These are phyloP conservation scores for Thielaviopsis punctulata DNA, from an alignment of 2,329 filamentous ascomycete genomes.

Conservation along the genomic window DNA sequence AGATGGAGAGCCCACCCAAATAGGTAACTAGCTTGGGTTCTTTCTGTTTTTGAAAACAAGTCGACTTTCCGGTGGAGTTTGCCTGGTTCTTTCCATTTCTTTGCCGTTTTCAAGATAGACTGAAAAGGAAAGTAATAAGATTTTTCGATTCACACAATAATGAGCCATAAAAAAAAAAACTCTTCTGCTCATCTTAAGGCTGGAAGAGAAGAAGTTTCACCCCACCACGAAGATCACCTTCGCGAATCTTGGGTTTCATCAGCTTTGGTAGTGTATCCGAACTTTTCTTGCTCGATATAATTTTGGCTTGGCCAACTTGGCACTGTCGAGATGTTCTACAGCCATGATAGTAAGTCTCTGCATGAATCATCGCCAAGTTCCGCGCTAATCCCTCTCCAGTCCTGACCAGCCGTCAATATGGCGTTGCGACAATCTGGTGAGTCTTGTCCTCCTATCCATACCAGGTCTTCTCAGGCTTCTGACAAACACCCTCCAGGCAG, in stretches of 20 bases:
- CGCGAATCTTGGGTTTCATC: not conserved
- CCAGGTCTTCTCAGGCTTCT: constrained; percentile 8
- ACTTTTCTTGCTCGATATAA: not conserved
- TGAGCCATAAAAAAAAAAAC: too few species aligned
- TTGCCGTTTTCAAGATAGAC: not conserved
- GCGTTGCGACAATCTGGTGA: constrained; percentile 88
- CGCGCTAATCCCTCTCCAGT: constrained; percentile 31
- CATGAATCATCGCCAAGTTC: not conserved
- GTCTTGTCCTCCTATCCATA: constrained; percentile 14
- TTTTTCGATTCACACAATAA: too few species aligned
- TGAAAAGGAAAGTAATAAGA: not conserved
- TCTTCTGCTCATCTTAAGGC: too few species aligned
- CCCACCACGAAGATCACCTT: too few species aligned
- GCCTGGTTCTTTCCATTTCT: not conserved
- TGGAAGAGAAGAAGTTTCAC: too few species aligned
- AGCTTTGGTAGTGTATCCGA: not conserved
- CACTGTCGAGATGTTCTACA: constrained; percentile 64
- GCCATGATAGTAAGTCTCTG: constrained; percentile 60
- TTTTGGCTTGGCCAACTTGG: not conserved
- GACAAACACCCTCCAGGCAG: constrained; percentile 40
- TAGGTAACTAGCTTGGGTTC: not conserved
- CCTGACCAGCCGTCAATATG: constrained; percentile 72
- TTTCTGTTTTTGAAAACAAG: not conserved
- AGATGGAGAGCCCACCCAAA: not conserved
- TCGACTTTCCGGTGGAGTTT: not conserved